Evolutionary conservation across 805 yeast species (phyloP).

Genomic region (Sugiyamaella smithiae): DNA sequence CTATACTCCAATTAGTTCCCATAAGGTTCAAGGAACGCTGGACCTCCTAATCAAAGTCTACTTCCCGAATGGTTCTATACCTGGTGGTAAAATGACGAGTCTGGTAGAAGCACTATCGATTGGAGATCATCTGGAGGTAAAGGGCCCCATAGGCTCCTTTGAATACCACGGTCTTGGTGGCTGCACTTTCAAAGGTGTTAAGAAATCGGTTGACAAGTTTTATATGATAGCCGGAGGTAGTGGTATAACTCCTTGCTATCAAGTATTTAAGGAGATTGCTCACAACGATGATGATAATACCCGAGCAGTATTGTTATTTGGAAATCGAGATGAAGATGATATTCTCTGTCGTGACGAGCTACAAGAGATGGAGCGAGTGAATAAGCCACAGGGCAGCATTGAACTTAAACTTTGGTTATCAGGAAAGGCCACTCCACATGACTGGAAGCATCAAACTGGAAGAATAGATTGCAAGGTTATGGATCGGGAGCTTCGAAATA

Average conservation of each 20-base stretch:
- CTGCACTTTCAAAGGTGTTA: constrained; percentile 8
- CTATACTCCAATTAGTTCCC: constrained; percentile 6
- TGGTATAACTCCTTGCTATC: constrained; percentile 56
- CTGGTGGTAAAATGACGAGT: constrained; percentile 37
- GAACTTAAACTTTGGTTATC: constrained; percentile 39
- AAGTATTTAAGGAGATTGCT: constrained; percentile 47
- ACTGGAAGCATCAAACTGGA: constrained; percentile 13
- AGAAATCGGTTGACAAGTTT: constrained; percentile 33
- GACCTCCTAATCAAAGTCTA: constrained; percentile 36
- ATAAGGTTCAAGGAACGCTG: constrained; percentile 26
- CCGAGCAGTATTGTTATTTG: constrained; percentile 45
- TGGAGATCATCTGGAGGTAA: constrained; percentile 31
- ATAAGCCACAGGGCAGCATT: constrained; percentile 39
- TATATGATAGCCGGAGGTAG: constrained; percentile 55
- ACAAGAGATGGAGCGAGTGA: constrained; percentile 39
- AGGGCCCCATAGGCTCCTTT: constrained; percentile 36
- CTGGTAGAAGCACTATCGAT: constrained; percentile 26
- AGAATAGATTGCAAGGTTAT: constrained; percentile 23
- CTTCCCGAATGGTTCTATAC: constrained; percentile 31
- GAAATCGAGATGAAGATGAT: constrained; percentile 42
- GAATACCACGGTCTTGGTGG: constrained; percentile 27
- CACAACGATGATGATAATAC: constrained; percentile 46
- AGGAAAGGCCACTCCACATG: background rate
- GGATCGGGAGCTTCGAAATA: constrained; percentile 1
- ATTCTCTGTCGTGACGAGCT: constrained; percentile 47